Percentiles rank a stretch among this genome's conserved stretches.
phyloP scores from a whole-genome alignment of 2,329 filamentous ascomycete genomes.

The Aspergillus ochraceoroseus region DNA sequence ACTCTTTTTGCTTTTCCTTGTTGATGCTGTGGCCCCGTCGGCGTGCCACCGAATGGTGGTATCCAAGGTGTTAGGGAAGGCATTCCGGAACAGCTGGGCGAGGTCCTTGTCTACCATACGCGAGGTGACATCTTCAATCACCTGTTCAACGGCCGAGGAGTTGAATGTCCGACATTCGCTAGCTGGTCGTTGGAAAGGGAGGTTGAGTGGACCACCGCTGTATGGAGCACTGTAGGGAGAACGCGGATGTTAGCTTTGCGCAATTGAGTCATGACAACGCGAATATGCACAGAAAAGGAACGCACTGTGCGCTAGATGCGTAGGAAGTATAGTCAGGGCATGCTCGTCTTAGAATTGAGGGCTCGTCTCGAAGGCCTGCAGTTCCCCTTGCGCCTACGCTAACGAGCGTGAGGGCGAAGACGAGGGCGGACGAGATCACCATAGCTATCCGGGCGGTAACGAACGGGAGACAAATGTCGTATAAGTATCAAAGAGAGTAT shows the following conservation, averaged over 20 bases:
- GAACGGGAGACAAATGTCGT: neutral
- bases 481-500: neutral
- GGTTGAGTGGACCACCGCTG: conserved; percentile 69
- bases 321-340: conserved; percentile 65
- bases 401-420: conserved; percentile 15
- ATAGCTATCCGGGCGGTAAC: conserved; percentile 4
- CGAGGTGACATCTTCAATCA: conserved; percentile 75
- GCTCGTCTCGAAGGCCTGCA: conserved; percentile 23
- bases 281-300: conserved; percentile 12
- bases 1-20: conserved; percentile 42
- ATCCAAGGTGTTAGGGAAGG: conserved; percentile 86
- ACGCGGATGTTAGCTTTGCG: neutral
- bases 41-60: conserved; percentile 87
- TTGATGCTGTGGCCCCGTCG: conserved; percentile 48
- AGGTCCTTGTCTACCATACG: conserved; percentile 81
- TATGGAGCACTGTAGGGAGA: conserved; percentile 60
- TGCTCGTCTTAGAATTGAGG: conserved; percentile 38
- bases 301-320: conserved; percentile 57
- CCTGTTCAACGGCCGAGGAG: conserved; percentile 78
- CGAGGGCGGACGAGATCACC: conserved; percentile 13
- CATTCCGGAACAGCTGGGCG: conserved; percentile 88
- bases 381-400: conserved; percentile 11
- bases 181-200: conserved; percentile 83
- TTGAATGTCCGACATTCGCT: conserved; percentile 81
- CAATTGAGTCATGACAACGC: neutral